Percentiles rank a stretch among this genome's conserved stretches.
phyloP scores from a whole-genome alignment of 1,139 yeast species.

The Kodamaea sp. region DNA sequence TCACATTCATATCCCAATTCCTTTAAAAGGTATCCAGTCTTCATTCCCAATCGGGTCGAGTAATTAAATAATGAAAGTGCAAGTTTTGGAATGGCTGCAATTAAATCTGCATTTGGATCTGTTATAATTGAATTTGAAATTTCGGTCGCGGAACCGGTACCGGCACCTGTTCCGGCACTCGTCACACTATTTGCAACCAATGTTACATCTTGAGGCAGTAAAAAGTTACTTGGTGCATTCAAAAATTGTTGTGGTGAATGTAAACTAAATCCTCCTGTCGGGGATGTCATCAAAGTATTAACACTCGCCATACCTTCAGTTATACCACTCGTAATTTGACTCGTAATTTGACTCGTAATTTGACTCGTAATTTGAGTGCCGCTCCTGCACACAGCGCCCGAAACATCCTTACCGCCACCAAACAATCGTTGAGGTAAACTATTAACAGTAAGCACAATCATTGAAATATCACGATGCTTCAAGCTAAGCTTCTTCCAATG shows the following conservation, averaged over 20 bases:
- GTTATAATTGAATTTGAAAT: conserved; percentile 36
- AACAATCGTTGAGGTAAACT: conserved; percentile 57
- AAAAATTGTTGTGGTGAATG: conserved; percentile 42
- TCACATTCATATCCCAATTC: conserved; percentile 19
- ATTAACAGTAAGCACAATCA: conserved; percentile 73
- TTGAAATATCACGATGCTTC: conserved; percentile 57
- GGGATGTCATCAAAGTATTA: conserved; percentile 31
- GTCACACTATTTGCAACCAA: conserved; percentile 20
- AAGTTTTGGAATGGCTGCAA: conserved; percentile 59
- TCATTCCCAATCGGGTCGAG: conserved; percentile 66
- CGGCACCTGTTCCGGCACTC: conserved; percentile 18
- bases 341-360: too few species aligned
- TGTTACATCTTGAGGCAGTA: conserved; percentile 33
- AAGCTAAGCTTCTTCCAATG: conserved; percentile 71
- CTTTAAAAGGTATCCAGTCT: conserved; percentile 66
- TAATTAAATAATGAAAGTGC: conserved; percentile 67
- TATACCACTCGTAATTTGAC: conserved; percentile 3
- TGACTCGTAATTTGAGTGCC: too few species aligned
- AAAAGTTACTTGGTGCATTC: conserved; percentile 33
- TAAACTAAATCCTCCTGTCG: conserved; percentile 29
- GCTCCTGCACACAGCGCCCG: too few species aligned
- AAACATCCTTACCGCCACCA: neutral
- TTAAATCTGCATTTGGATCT: conserved; percentile 53
- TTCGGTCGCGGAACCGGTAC: conserved; percentile 7
- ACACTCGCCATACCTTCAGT: conserved; percentile 13